Percentiles rank a stretch among this genome's conserved stretches.
Conservation (phyloP, 176 grass and related monocot genomes). For the Alopecurus myosuroides region DNA sequence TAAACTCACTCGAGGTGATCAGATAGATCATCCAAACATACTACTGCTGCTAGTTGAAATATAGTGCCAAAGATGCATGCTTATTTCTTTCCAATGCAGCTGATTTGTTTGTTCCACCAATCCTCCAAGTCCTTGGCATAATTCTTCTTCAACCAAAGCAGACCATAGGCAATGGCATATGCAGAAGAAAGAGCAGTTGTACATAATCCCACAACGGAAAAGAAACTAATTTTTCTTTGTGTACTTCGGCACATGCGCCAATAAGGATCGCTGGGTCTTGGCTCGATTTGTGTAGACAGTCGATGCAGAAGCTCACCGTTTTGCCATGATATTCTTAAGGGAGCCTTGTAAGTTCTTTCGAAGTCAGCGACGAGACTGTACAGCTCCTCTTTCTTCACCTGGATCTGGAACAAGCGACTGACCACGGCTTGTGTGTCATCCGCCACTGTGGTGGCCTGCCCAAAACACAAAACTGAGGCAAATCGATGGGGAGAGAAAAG, state of each 20-base stretch:
- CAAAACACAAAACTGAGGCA: no score
- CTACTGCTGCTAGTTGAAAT: no score
- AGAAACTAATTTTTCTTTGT: neutral
- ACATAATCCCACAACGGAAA: neutral
- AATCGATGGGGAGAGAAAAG: neutral
- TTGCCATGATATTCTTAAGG: neutral
- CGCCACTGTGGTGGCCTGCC: neutral
- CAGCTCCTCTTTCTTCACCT: neutral
- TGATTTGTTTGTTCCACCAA: no score
- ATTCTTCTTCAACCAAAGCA: no score
- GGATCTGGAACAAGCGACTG: neutral
- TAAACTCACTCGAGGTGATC: no score
- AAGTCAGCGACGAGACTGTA: neutral
- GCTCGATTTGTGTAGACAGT: neutral
- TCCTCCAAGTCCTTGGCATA: no score
- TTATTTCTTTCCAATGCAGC: no score
- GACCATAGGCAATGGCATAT: neutral
- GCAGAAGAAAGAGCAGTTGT: neutral
- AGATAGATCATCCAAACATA: no score
- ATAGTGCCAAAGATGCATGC: no score
- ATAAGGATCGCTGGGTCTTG: neutral
- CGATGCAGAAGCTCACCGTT: neutral
- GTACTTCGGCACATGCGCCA: neutral
- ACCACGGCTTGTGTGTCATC: neutral
- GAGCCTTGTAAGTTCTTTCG: neutral